Evolutionary conservation across 2,329 filamentous ascomycete genomes (phyloP), one percentile per base, ranked within the genome.

Genomic region (Hymenotorrendiella dingleyae): DNA sequence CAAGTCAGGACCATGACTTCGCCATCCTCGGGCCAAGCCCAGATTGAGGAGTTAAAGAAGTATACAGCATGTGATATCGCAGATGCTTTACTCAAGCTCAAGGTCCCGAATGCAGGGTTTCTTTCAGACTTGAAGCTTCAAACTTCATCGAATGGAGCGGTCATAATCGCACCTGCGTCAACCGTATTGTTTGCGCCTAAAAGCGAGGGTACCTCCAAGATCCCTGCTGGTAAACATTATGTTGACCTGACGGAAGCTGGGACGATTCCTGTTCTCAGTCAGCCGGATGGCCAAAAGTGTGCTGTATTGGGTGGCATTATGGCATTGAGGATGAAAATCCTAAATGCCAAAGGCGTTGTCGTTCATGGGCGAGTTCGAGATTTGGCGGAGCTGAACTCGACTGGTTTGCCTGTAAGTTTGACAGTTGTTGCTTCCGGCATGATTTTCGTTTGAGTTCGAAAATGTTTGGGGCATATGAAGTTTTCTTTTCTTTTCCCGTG

Each of bases 251-350:
- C 77, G 1, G 63, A 74, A 20, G 65, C 72, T 0, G 73, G 70
- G 6, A 82, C 78, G 1, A 71, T 88, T 40, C 76, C 81, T 4
- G 66, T 89, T 4, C 71, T 88, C 45, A 74, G 77, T 47, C 83
- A 88, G 55, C 81, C 83, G 0, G 56, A 67, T 0, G 71, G 69
- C 1, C 82, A 87, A 59, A 72, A 71, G 39, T 86, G 84, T 62
- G 84, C 84, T 5, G 73, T 86, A 6, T 72, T 86, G 5, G 85
- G 85, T n/a, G 84, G 84, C 14, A 86, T 89, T 50, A 84, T 88
- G 74, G 84, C 82, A 4, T 67, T 75, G 22, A 70, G 84, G 16
- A 84, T 88, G 73, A 78, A 79, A 54, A 60, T 72, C 11, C 68
- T 81, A 9, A 74, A 76, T 11, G 76, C 75, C 14, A 68, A 69